A percentile compares a stretch with the other conserved stretches of the same genome.
Conservation (phyloP, 1,284 basidiomycete genomes). For the Moesziomyces sp. region DNA sequence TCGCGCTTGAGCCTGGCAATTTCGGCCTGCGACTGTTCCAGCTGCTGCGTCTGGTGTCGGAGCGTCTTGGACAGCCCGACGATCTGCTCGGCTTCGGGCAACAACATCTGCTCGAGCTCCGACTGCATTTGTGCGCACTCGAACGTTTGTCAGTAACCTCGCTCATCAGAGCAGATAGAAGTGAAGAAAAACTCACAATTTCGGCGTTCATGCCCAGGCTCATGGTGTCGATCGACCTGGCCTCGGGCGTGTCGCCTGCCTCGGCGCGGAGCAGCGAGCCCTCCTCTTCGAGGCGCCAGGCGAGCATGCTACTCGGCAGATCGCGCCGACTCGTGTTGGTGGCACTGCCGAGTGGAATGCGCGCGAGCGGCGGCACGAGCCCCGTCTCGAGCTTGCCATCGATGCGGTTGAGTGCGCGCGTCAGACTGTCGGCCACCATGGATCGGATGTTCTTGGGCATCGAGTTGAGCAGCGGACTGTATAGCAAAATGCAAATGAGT, state of each 20-base stretch:
- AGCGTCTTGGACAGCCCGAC: slow-evolving; percentile 36
- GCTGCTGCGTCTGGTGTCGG: slow-evolving; percentile 20
- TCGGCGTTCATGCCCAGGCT: slow-evolving; percentile 34
- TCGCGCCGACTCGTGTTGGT: slow-evolving; percentile 16
- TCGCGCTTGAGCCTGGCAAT: slow-evolving; percentile 28
- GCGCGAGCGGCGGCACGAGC: slow-evolving; percentile 36
- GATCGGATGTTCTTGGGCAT: slow-evolving; percentile 46
- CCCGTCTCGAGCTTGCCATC: slow-evolving; percentile 36
- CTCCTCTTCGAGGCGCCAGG: slow-evolving; percentile 44
- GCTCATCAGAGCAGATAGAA: neutral
- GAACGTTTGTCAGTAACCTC: neutral
- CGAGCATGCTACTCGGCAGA: slow-evolving; percentile 36
- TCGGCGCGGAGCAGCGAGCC: slow-evolving; percentile 19
- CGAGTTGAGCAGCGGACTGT: slow-evolving; percentile 35
- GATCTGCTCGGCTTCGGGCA: slow-evolving; percentile 51
- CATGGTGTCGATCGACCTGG: slow-evolving; percentile 10
- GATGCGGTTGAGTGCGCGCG: slow-evolving; percentile 31
- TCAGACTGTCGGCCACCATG: slow-evolving; percentile 30
- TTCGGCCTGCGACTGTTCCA: slow-evolving; percentile 9
- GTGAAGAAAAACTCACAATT: slow-evolving; percentile 21
- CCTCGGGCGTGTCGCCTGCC: neutral
- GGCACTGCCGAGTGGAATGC: slow-evolving; percentile 17
- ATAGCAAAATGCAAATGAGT: neutral
- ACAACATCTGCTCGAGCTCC: slow-evolving; percentile 38
- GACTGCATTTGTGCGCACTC: too few species aligned